Percentiles rank a stretch among this genome's conserved stretches.
Evolutionary conservation across 768 basidiomycete genomes (phyloP).

Genomic region (Crepidotus variabilis): DNA sequence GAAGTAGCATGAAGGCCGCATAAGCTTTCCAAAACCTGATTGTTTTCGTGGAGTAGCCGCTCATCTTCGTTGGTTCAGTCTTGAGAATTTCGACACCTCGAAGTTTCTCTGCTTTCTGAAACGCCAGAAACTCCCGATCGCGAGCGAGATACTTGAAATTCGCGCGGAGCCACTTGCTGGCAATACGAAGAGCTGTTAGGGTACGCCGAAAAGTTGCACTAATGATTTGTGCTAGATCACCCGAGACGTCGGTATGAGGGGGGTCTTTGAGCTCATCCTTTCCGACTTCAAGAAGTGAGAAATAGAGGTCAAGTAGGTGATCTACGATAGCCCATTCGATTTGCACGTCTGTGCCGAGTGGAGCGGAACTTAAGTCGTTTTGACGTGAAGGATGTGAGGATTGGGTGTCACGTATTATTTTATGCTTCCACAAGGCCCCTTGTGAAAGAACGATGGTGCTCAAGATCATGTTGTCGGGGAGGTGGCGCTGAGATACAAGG

Average conservation of each 20-base stretch:
- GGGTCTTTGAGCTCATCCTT: slow-evolving; percentile 55
- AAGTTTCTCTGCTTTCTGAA: slow-evolving; percentile 24
- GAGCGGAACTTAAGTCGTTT: slow-evolving; percentile 21
- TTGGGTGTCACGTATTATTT: slow-evolving; percentile 59
- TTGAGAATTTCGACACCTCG: slow-evolving; percentile 27
- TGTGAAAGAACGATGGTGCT: slow-evolving; percentile 72
- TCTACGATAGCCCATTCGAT: slow-evolving; percentile 64
- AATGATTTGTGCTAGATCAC: slow-evolving; percentile 77
- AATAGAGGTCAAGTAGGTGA: slow-evolving; percentile 66
- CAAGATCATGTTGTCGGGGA: slow-evolving; percentile 74
- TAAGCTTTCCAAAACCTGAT: slow-evolving; percentile 72
- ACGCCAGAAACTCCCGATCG: slow-evolving; percentile 33
- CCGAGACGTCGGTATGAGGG: slow-evolving; percentile 48
- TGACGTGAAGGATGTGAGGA: slow-evolving; percentile 19
- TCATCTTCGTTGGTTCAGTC: slow-evolving; percentile 26
- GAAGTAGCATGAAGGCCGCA: slow-evolving; percentile 56
- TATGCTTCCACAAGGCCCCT: slow-evolving; percentile 81
- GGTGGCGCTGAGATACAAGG: slow-evolving; percentile 63
- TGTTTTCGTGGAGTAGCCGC: slow-evolving; percentile 34
- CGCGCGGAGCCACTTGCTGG: slow-evolving; percentile 83
- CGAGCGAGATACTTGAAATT: slow-evolving; percentile 68
- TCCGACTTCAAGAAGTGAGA: slow-evolving; percentile 63
- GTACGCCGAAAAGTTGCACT: slow-evolving; percentile 83
- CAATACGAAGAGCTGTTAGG: slow-evolving; percentile 82
- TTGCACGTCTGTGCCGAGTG: slow-evolving; percentile 29